These are phyloP conservation scores for Silene coronaria DNA, from an alignment of 179 eudicot species.

Conservation along the genomic window DNA sequence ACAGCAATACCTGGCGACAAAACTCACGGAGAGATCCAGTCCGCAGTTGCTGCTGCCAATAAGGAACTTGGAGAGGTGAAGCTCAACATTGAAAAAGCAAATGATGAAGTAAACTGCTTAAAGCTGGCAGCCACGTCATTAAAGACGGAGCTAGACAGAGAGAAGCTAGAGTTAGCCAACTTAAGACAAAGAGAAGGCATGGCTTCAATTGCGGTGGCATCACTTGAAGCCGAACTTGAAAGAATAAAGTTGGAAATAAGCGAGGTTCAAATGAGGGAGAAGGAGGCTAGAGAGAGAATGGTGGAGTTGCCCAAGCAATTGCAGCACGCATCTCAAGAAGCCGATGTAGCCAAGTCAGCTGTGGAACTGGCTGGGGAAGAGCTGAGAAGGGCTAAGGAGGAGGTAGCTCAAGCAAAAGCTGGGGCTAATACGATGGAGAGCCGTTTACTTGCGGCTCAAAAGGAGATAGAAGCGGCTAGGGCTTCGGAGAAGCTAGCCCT, in stretches of 20 bases:
- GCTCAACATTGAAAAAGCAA: constrained; percentile 57
- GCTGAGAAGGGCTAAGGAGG: constrained; percentile 59
- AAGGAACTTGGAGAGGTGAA: constrained; percentile 78
- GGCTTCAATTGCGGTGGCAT: constrained; percentile 59
- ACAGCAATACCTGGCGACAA: constrained; percentile 25
- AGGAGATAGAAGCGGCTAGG: constrained; percentile 87
- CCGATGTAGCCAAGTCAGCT: constrained; percentile 59
- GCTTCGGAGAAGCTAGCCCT: constrained; percentile 70
- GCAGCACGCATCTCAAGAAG: constrained; percentile 67
- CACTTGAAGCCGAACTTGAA: constrained; percentile 73
- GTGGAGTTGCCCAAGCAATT: constrained; percentile 62
- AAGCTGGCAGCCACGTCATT: constrained; percentile 58
- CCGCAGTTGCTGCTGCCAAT: constrained; percentile 41
- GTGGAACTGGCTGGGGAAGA: constrained; percentile 59
- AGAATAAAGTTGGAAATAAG: constrained; percentile 55
- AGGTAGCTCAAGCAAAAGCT: constrained; percentile 72
- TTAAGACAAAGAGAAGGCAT: constrained; percentile 69
- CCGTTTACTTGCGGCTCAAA: constrained; percentile 56
- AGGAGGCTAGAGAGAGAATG: constrained; percentile 61
- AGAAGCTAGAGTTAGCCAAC: constrained; percentile 44
- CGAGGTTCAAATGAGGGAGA: constrained; percentile 50
- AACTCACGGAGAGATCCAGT: constrained; percentile 45
- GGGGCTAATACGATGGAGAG: constrained; percentile 55
- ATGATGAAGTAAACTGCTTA: constrained; percentile 53
- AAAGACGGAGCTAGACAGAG: constrained; percentile 58